Base-by-base conservation (phyloP, 1,284 basidiomycete genomes). In the Gastroboletus turbinatus region DNA sequence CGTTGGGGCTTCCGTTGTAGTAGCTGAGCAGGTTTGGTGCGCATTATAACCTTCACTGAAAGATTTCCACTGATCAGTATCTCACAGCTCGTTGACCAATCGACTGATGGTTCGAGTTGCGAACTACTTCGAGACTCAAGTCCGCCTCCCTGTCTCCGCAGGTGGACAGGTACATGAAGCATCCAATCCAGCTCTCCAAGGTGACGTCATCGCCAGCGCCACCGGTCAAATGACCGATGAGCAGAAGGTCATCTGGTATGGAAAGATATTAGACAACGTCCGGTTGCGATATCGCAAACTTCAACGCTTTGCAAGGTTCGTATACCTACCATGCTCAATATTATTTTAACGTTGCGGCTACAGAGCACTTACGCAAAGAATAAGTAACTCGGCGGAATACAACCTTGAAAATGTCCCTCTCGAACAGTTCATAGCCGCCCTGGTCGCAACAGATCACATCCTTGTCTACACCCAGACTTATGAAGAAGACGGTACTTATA, bases 321-420 rank as follows among this genome's bases (percentile, higher is more conserved):
- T 62, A 48, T 56, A 44, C 53, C 51, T 30, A 43, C 11, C 27
- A 21, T 45, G 25, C 25, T 50, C 14, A 33, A 29, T 30, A 55
- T 45, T 38, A 40, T 35, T 48, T 55, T 62, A 25, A 70, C 35
- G 27, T 44, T n/a, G 33, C 17, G 29, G 46, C 47, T 43, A 39
- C 49, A 92, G 92, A 60, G 85, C 87, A 10, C 79, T 95, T 27
- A 87, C 88, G 0, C 88, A 92, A 65, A 84, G 93, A 40, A 96
- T 98, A 75, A 92, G 92, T 67, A 98, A 98, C 72, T 94, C 96
- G 1, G 92, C 96, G 1, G 97, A 99, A 73, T 99, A 98, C 70
- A 83, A 82, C 50, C 80, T 99, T 32, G 91, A 94, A 57, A 82
- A 86, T 49, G 78, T 88, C n/a, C 83, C 90, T 49, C 78, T 98